phyloP scores from a whole-genome alignment of 2,329 filamentous ascomycete genomes.

The Kalaharituber pfeilii region DNA sequence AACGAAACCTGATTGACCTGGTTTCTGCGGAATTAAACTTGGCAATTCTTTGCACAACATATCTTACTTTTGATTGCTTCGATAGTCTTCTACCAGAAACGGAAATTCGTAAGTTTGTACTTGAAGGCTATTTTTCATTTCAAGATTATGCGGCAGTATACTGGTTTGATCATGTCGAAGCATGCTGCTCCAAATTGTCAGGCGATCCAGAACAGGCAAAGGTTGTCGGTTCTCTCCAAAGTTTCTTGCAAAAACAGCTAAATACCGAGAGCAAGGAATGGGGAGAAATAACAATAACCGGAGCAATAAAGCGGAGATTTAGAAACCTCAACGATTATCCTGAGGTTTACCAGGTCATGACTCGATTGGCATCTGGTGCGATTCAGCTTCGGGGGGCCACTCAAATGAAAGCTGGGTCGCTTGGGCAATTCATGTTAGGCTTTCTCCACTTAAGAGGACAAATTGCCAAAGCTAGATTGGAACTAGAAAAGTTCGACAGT shows the following conservation, averaged over 20 bases:
- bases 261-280: background rate
- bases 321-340: background rate
- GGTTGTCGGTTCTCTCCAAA: background rate
- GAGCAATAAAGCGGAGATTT: background rate
- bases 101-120: constrained; percentile 10
- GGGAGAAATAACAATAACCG: background rate
- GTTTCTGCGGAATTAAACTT: constrained; percentile 19
- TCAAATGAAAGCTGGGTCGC: constrained; percentile 14
- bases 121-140: constrained; percentile 26
- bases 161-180: constrained; percentile 26
- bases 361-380: background rate
- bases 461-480: constrained; percentile 1
- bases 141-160: constrained; percentile 29
- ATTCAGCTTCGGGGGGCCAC: no score
- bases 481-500: background rate
- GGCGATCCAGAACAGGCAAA: constrained; percentile 23
- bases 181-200: constrained; percentile 13
- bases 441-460: no score
- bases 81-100: constrained; percentile 8
- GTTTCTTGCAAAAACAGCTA: background rate
- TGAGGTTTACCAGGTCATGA: background rate
- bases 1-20: background rate
- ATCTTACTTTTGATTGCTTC: constrained; percentile 27
- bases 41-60: constrained; percentile 25
- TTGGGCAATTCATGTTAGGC: constrained; percentile 22